A percentile compares a stretch with the other conserved stretches of the same genome.
phyloP scores from a whole-genome alignment of 2,329 filamentous ascomycete genomes.

The Botryotinia convoluta region DNA sequence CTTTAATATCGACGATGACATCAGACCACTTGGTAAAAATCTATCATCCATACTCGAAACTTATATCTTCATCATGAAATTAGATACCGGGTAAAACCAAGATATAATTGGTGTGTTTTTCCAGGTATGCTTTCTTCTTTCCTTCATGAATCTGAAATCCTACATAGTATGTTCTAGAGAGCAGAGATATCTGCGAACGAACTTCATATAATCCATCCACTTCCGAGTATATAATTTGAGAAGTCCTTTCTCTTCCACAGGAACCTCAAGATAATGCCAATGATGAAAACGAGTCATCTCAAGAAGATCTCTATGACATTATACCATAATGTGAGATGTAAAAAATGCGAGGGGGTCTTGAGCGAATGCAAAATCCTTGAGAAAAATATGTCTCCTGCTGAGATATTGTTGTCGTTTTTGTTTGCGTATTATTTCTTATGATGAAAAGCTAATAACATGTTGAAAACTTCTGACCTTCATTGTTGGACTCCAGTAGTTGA shows the following conservation, averaged over 20 bases:
- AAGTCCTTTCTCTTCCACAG: fast-evolving
- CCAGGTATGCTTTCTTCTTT: neutral
- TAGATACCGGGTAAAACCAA: neutral
- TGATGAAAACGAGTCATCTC: neutral
- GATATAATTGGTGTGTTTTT: neutral
- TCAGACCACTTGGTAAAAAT: fast-evolving
- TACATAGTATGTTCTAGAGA: neutral
- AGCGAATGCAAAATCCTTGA: neutral
- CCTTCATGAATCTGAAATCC: no score
- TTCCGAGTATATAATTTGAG: fast-evolving
- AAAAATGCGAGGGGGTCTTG: neutral
- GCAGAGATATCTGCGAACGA: neutral
- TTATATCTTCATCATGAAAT: neutral
- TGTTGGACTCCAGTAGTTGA: no score
- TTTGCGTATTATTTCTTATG: neutral
- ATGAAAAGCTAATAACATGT: fast-evolving
- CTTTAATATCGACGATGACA: neutral
- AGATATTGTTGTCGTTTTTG: neutral
- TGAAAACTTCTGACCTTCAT: no score
- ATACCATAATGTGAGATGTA: neutral
- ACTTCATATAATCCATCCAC: fast-evolving
- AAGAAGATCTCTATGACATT: neutral
- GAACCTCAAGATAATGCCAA: neutral
- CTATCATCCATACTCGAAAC: neutral
- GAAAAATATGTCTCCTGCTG: neutral